Percentiles rank a stretch among this genome's conserved stretches.
phyloP scores from a whole-genome alignment of 169 alveolate genomes.

The Plasmodium ovale region DNA sequence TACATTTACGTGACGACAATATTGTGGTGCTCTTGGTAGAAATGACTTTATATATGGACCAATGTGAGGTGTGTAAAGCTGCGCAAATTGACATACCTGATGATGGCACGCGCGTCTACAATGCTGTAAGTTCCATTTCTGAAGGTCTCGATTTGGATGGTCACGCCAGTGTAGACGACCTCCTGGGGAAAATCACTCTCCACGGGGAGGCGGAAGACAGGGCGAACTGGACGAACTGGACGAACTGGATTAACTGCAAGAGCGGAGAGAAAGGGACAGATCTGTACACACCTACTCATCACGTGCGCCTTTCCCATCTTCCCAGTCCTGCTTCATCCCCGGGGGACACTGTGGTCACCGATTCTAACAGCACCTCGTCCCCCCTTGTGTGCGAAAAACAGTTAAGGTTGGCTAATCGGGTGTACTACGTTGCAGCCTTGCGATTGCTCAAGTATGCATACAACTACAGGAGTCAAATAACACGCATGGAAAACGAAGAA shows the following conservation, averaged over 20 bases:
- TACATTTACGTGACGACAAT: conserved; percentile 33
- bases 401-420: conserved; percentile 1
- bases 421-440: conserved; percentile 29
- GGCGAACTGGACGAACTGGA: no score
- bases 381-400: neutral
- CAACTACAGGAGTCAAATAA: conserved; percentile 12
- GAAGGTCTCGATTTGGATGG: no score
- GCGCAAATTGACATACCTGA: conserved; percentile 13
- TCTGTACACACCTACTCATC: no score
- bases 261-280: no score
- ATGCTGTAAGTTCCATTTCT: neutral
- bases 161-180: no score
- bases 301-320: no score
- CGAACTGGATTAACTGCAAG: no score
- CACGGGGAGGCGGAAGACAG: no score
- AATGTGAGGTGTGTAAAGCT: conserved; percentile 8
- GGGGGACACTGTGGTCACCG: no score
- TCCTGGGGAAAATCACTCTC: no score
- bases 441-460: conserved; percentile 48
- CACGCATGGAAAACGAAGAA: conserved; percentile 34
- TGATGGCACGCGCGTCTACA: conserved; percentile 9
- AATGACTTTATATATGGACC: conserved; percentile 58
- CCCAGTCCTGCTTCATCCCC: no score
- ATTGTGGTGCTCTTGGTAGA: conserved; percentile 37
- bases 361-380: no score